phyloP scores from a whole-genome alignment of 208 protist genomes.

The Trypanosoma theileri region DNA sequence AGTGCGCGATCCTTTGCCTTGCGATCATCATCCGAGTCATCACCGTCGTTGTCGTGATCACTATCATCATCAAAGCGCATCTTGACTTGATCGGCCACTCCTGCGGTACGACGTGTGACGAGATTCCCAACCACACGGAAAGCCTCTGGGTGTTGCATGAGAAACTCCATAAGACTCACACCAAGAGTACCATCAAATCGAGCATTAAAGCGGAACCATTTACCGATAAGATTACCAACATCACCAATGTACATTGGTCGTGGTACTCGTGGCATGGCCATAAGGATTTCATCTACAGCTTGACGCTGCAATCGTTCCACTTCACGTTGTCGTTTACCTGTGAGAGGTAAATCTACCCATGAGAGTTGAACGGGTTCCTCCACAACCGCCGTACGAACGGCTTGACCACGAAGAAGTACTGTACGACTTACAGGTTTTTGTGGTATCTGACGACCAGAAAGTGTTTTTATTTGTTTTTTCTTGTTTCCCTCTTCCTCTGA shows the following conservation, averaged over 20 bases:
- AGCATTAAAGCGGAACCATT: constrained; percentile 83
- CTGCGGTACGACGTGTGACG: constrained; percentile 64
- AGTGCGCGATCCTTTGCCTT: constrained; percentile 64
- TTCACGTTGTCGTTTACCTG: constrained; percentile 42
- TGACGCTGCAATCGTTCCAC: constrained; percentile 41
- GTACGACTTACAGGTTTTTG: constrained; percentile 13
- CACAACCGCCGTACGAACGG: constrained; percentile 36
- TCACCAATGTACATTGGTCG: constrained; percentile 85
- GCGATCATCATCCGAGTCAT: constrained; percentile 41
- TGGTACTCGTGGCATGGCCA: constrained; percentile 78
- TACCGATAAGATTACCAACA: constrained; percentile 85
- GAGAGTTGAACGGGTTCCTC: constrained; percentile 39
- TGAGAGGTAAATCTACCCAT: constrained; percentile 59
- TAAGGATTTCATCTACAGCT: constrained; percentile 81
- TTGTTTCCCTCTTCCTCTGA: constrained; percentile 24
- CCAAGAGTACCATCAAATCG: constrained; percentile 76
- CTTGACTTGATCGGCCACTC: constrained; percentile 60
- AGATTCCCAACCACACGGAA: constrained; percentile 72
- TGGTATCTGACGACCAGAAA: constrained; percentile 35
- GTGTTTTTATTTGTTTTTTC: constrained; percentile 12
- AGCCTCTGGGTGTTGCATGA: constrained; percentile 57
- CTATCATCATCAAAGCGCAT: constrained; percentile 77
- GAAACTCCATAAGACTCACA: constrained; percentile 70
- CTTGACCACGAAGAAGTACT: constrained; percentile 40
- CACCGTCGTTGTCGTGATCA: constrained; percentile 38